Evolutionary conservation across 2,329 filamentous ascomycete species (phyloP).

Genomic region (Apiospora arundinis): DNA sequence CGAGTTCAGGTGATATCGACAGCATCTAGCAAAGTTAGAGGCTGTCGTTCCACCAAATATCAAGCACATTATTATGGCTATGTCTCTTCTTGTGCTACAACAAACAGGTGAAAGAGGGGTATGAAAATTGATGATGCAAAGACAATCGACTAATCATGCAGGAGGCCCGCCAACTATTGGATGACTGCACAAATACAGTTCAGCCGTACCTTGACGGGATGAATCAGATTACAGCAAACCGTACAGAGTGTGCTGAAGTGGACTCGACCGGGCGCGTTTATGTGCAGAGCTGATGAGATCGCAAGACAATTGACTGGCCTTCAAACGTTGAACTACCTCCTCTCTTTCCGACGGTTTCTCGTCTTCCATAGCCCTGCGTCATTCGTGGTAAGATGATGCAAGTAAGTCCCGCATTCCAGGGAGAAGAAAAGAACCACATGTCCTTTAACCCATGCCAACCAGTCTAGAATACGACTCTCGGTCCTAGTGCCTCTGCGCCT

Average conservation of each 20-base stretch:
- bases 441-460: neutral
- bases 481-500: slow-evolving; percentile 47
- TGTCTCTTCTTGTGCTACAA: neutral
- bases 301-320: neutral
- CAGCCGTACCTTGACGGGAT: neutral
- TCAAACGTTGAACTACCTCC: neutral
- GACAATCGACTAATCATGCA: neutral
- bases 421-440: neutral
- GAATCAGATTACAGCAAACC: neutral
- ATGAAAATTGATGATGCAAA: neutral
- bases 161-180: neutral
- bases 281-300: neutral
- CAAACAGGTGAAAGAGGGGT: neutral
- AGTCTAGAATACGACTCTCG: neutral
- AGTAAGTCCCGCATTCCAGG: neutral
- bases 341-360: neutral
- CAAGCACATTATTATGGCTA: neutral
- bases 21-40: neutral
- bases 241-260: neutral
- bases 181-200: neutral
- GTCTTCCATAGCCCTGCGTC: neutral
- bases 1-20: neutral
- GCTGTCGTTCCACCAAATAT: neutral
- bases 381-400: neutral
- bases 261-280: neutral